Evolutionary conservation across 169 alveolate genomes (phyloP).

Genomic region (Besnoitia besnoiti): DNA sequence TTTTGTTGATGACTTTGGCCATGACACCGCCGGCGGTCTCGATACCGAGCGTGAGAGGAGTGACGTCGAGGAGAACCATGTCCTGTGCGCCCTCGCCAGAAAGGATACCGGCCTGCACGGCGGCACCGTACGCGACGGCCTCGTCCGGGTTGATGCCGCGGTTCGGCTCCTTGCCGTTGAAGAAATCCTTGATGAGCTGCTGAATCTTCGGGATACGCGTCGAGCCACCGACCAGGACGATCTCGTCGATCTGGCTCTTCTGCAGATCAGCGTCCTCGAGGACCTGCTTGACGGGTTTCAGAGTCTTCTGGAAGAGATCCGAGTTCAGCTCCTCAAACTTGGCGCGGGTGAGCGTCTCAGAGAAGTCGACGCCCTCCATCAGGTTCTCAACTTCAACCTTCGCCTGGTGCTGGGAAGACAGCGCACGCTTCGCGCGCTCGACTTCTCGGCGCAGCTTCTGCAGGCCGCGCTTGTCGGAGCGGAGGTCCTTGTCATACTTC

Average conservation of each 20-base stretch:
- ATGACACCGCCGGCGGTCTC: conserved; percentile 97
- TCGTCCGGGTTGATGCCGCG: conserved; percentile 95
- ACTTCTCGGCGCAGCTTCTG: conserved; percentile 97
- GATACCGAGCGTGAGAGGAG: conserved; percentile 96
- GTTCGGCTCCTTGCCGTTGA: conserved; percentile 93
- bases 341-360: conserved; percentile 92
- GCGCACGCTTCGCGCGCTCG: conserved; percentile 97
- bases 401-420: conserved; percentile 90
- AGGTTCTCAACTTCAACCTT: conserved; percentile 87
- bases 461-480: conserved; percentile 93
- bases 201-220: conserved; percentile 95
- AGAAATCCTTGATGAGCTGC: conserved; percentile 91
- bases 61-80: conserved; percentile 91
- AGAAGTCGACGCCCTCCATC: conserved; percentile 88
- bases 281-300: conserved; percentile 90
- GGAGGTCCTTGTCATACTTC: conserved; percentile 92
- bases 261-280: conserved; percentile 88
- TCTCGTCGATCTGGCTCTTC: conserved; percentile 92
- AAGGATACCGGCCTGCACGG: conserved; percentile 93
- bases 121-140: conserved; percentile 96
- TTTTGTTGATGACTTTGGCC: conserved; percentile 93
- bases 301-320: conserved; percentile 89
- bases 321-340: conserved; percentile 91
- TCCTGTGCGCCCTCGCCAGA: conserved; percentile 92
- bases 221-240: conserved; percentile 96